These are phyloP conservation scores for Starmerella kuoi DNA, from an alignment of 805 yeast species.

Conservation along the genomic window DNA sequence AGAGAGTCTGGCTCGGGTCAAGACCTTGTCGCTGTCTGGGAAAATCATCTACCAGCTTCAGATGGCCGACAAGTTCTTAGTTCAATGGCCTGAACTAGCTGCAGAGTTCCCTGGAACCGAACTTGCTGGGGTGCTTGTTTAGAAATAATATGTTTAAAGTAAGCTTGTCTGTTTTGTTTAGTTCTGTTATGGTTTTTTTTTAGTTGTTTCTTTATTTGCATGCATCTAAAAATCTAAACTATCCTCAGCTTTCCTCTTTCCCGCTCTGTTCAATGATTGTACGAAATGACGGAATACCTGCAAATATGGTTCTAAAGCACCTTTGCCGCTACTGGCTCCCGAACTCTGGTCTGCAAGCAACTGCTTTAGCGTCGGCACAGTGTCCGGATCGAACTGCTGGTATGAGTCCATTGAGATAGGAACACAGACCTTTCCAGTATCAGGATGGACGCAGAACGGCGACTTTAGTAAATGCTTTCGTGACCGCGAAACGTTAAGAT, in stretches of 20 bases:
- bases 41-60: conserved; percentile 53
- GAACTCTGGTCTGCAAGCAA: conserved; percentile 52
- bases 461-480: conserved; percentile 86
- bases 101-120: conserved; percentile 46
- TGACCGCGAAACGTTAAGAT: conserved; percentile 82
- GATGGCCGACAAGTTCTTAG: conserved; percentile 66
- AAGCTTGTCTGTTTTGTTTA: background rate
- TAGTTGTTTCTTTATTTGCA: too few species aligned
- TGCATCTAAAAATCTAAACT: conserved; percentile 22
- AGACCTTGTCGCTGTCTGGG: conserved; percentile 65
- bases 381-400: conserved; percentile 58
- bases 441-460: conserved; percentile 94
- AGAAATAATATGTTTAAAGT: conserved; percentile 11
- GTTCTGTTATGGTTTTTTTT: background rate
- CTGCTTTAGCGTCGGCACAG: conserved; percentile 60
- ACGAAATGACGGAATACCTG: conserved; percentile 57
- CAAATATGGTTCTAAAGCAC: conserved; percentile 59
- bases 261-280: conserved; percentile 39
- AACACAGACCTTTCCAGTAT: conserved; percentile 90
- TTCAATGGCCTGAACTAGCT: conserved; percentile 72
- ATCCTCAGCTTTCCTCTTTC: conserved; percentile 30
- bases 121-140: conserved; percentile 67
- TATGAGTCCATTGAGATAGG: conserved; percentile 38
- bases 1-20: conserved; percentile 79
- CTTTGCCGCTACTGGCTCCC: conserved; percentile 35